Percentiles rank a stretch among this genome's conserved stretches.
These are phyloP conservation scores for Saccharum spontaneum DNA, from an alignment of 176 grass and related monocot genomes.

Conservation along the genomic window DNA sequence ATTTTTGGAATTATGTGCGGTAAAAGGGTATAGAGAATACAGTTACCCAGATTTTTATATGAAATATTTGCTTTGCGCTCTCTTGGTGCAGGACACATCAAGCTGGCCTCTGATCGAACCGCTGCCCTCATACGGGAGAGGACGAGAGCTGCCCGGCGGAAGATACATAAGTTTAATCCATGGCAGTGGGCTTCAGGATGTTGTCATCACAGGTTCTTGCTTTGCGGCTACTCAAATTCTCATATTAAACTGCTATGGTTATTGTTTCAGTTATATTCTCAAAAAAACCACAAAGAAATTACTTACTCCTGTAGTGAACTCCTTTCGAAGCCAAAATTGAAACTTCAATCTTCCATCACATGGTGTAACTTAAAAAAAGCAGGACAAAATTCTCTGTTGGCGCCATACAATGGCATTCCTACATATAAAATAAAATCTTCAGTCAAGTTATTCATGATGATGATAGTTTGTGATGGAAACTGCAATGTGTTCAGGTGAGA, in stretches of 20 bases:
- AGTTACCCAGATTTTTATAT: neutral
- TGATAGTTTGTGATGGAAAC: neutral
- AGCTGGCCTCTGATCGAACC: constrained; percentile 87
- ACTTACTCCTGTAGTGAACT: neutral
- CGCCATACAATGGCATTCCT: neutral
- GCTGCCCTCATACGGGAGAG: constrained; percentile 90
- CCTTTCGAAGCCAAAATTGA: neutral
- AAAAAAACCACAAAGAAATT: neutral
- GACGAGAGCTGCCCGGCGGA: constrained; percentile 70
- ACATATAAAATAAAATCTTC: neutral
- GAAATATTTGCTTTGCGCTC: neutral
- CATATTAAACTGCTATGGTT: neutral
- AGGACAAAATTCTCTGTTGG: neutral
- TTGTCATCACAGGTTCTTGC: constrained; percentile 84
- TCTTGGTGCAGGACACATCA: constrained; percentile 60
- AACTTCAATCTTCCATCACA: neutral
- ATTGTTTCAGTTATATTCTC: neutral
- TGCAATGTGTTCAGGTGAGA: constrained; percentile 52
- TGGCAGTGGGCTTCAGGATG: constrained; percentile 76
- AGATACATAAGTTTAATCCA: constrained; percentile 95
- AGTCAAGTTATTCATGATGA: neutral
- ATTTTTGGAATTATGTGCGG: neutral
- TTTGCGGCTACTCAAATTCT: neutral
- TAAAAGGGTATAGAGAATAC: neutral
- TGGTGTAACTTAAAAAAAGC: neutral